These are phyloP conservation scores for Lentinula lateritia DNA, from an alignment of 768 basidiomycete genomes.

Conservation along the genomic window DNA sequence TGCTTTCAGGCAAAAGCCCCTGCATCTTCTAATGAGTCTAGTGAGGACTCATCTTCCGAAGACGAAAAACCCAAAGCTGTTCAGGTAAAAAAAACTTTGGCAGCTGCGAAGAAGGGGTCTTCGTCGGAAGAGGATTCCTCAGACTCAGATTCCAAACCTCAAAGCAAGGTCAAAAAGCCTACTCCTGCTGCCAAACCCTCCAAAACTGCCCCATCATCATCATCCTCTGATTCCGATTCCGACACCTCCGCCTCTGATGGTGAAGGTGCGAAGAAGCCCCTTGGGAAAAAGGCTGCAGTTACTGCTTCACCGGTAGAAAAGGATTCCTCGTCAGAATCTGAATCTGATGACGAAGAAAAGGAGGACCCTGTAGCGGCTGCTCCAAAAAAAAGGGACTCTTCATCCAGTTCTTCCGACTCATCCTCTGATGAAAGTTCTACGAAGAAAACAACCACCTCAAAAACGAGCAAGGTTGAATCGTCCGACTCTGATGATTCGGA, in stretches of 20 bases:
- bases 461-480: slow-evolving; percentile 13
- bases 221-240: background rate
- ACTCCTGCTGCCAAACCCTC: slow-evolving; percentile 2
- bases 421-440: slow-evolving; percentile 14
- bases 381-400: slow-evolving; percentile 14
- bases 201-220: background rate
- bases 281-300: slow-evolving; percentile 9
- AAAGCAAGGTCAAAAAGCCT: slow-evolving; percentile 15
- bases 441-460: slow-evolving; percentile 11
- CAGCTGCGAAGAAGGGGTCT: slow-evolving; percentile 26
- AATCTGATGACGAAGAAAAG: slow-evolving; percentile 25
- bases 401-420: slow-evolving; percentile 10
- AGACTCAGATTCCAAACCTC: slow-evolving; percentile 4
- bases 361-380: slow-evolving; percentile 8
- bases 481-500: slow-evolving; percentile 36
- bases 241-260: slow-evolving; percentile 15
- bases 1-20: slow-evolving; percentile 22
- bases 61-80: slow-evolving; percentile 56
- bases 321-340: slow-evolving; percentile 11
- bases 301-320: slow-evolving; percentile 12
- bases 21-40: slow-evolving; percentile 18
- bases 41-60: slow-evolving; percentile 30
- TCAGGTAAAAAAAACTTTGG: slow-evolving; percentile 34
- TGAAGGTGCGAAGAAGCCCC: slow-evolving; percentile 3
- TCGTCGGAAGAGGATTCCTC: slow-evolving; percentile 19